Evolutionary conservation across 2,329 filamentous ascomycete species (phyloP).

Genomic region (Botryotinia narcissicola): DNA sequence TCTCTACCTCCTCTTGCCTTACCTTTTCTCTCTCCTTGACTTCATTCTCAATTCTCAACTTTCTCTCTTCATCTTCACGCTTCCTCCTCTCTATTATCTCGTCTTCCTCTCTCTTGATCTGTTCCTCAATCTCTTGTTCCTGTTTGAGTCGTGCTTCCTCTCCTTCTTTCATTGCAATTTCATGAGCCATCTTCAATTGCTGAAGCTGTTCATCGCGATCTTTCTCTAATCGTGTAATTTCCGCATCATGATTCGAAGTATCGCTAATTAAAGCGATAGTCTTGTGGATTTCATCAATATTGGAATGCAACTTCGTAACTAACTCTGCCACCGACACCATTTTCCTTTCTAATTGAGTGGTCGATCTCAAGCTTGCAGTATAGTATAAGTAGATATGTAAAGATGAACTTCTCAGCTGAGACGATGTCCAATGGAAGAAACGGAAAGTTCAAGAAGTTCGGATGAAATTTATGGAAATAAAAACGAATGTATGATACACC

Average conservation of each 20-base stretch:
- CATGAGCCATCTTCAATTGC: conserved; percentile 27
- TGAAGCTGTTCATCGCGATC: conserved; percentile 30
- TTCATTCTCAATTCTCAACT: conserved; percentile 20
- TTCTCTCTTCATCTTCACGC: conserved; percentile 28
- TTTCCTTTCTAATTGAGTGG: neutral
- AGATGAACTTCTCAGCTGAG: neutral
- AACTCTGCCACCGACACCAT: conserved; percentile 28
- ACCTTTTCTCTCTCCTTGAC: conserved; percentile 21
- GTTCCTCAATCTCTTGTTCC: conserved; percentile 24
- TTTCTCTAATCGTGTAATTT: conserved; percentile 29
- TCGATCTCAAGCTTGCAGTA: neutral
- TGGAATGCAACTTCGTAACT: conserved; percentile 32
- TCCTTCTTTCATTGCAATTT: conserved; percentile 23
- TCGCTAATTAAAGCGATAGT: conserved; percentile 30
- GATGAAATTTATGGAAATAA: conserved; percentile 15
- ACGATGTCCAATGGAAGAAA: neutral
- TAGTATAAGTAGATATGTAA: neutral
- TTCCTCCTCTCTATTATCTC: conserved; percentile 27
- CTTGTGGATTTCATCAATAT: conserved; percentile 34
- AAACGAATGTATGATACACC: neutral
- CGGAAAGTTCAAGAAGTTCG: neutral
- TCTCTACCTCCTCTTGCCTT: conserved; percentile 29
- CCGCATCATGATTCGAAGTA: conserved; percentile 30
- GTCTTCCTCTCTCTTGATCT: conserved; percentile 26
- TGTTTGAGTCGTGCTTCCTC: conserved; percentile 23